Percentiles rank a stretch among this genome's conserved stretches.
These are phyloP conservation scores for Pseudonectria foliicola DNA, from an alignment of 2,329 filamentous ascomycete species.

Conservation along the genomic window DNA sequence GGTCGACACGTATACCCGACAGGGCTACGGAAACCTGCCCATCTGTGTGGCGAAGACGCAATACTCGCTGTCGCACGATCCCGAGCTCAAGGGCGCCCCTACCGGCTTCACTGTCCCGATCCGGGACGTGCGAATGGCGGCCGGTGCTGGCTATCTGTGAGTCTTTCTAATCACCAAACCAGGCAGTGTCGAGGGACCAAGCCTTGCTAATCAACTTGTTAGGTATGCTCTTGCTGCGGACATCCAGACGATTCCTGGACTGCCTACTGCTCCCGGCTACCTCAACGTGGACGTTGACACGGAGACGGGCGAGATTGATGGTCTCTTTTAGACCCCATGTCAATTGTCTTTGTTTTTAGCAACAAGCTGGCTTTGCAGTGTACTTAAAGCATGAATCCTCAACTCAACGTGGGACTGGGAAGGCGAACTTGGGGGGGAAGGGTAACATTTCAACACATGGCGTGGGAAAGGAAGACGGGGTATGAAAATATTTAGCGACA, in stretches of 20 bases:
- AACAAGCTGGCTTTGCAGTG: conserved; percentile 1
- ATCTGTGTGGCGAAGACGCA: conserved; percentile 99
- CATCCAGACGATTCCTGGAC: conserved; percentile 94
- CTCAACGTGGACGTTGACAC: conserved; percentile 82
- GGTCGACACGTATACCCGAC: conserved; percentile 87
- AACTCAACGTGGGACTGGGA: conserved; percentile 22
- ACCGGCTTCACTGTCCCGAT: conserved; percentile 93
- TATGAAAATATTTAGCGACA: not conserved
- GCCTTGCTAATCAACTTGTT: conserved; percentile 27
- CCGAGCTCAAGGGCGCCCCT: conserved; percentile 88
- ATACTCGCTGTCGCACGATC: conserved; percentile 91
- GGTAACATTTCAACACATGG: conserved; percentile 25
- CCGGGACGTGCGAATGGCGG: conserved; percentile 86
- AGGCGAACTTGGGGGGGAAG: conserved; percentile 15
- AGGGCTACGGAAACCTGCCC: conserved; percentile 86
- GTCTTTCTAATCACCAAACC: conserved; percentile 26
- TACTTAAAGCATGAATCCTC: conserved; percentile 8
- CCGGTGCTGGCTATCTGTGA: conserved; percentile 86
- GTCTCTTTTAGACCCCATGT: conserved; percentile 65
- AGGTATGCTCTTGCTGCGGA: conserved; percentile 91
- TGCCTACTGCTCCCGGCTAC: conserved; percentile 92
- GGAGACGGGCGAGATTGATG: conserved; percentile 79
- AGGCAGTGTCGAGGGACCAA: not conserved
- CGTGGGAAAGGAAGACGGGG: conserved; percentile 9
- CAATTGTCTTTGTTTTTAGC: conserved; percentile 3